phyloP scores from a whole-genome alignment of 805 yeast genomes.

The Dipodascus geniculatus region DNA sequence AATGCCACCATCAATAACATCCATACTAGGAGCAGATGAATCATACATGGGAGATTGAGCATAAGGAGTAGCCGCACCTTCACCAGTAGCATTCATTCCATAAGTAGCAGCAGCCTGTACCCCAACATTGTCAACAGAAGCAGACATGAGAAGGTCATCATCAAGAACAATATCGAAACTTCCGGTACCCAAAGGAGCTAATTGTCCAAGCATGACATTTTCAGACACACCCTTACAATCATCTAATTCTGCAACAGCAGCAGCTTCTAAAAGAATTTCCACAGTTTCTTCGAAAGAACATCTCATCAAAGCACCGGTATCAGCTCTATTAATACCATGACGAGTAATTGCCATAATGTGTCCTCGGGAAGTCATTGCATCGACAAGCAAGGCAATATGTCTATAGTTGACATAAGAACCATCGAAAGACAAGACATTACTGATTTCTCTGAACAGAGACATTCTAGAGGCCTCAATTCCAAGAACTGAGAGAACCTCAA shows the following conservation, averaged over 20 bases:
- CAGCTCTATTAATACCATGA: slow-evolving; percentile 98
- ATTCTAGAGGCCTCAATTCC: slow-evolving; percentile 98
- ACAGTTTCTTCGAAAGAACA: slow-evolving; percentile 99
- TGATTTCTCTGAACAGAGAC: slow-evolving; percentile 85
- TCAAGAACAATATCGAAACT: slow-evolving; percentile 92
- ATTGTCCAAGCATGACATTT: slow-evolving; percentile 93
- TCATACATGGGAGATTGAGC: slow-evolving; percentile 56
- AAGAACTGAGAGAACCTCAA: slow-evolving; percentile 84
- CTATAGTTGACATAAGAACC: slow-evolving; percentile 99
- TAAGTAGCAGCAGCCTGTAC: slow-evolving; percentile 29
- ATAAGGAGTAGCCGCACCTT: slow-evolving; percentile 91
- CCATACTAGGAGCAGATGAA: slow-evolving; percentile 39
- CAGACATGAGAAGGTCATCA: slow-evolving; percentile 64
- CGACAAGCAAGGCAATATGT: slow-evolving; percentile 95
- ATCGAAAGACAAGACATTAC: slow-evolving; percentile 96
- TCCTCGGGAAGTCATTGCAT: slow-evolving; percentile 97
- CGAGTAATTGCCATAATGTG: slow-evolving; percentile 98
- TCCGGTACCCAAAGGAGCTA: slow-evolving; percentile 98
- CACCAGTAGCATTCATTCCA: slow-evolving; percentile 42
- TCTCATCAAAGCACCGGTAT: slow-evolving; percentile 98
- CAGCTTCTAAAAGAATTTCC: slow-evolving; percentile 94
- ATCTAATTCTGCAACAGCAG: slow-evolving; percentile 94
- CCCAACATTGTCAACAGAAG: slow-evolving; percentile 38
- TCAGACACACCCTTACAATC: slow-evolving; percentile 98
- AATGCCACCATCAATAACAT: slow-evolving; percentile 47